These are phyloP conservation scores for Colletotrichum noveboracense DNA, from an alignment of 2,329 filamentous ascomycete species.

Conservation along the genomic window DNA sequence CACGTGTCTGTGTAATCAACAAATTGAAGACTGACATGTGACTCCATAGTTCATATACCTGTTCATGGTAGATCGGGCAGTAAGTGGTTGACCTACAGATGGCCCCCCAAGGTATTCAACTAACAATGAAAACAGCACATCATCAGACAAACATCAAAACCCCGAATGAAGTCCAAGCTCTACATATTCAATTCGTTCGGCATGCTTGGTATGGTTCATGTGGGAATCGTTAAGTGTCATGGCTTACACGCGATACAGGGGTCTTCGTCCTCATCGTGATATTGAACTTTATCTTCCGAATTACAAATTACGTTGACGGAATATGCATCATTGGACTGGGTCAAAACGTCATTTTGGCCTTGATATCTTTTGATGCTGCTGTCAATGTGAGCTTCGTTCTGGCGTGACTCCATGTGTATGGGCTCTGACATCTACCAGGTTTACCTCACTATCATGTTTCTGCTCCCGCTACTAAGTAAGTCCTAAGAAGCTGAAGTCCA, in stretches of 20 bases:
- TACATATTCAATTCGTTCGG: constrained; percentile 8
- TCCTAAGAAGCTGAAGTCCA: fast-evolving
- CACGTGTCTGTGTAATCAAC: not conserved
- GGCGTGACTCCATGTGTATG: fast-evolving
- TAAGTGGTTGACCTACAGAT: not conserved
- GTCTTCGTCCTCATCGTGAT: constrained; percentile 10
- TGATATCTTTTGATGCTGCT: constrained; percentile 13
- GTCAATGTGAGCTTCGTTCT: not conserved
- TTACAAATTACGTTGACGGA: not conserved
- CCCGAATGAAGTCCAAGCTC: constrained; percentile 1
- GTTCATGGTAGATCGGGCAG: constrained; percentile 16
- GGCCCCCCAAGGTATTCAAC: fast-evolving
- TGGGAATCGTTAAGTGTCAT: fast-evolving
- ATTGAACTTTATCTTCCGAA: constrained; percentile 14
- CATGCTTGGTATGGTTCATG: not conserved
- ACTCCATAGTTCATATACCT: constrained; percentile 11
- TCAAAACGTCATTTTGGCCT: not conserved
- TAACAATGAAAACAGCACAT: not conserved
- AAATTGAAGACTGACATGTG: not conserved
- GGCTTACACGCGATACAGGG: not conserved
- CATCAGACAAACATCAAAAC: constrained; percentile 9
- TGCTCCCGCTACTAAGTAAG: constrained; percentile 9
- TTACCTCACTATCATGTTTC: constrained; percentile 10
- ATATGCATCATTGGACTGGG: constrained; percentile 6
- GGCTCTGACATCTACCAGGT: not conserved